Conservation (phyloP, 2,329 filamentous ascomycete species). For the Neopestalotiopsis rosae region DNA sequence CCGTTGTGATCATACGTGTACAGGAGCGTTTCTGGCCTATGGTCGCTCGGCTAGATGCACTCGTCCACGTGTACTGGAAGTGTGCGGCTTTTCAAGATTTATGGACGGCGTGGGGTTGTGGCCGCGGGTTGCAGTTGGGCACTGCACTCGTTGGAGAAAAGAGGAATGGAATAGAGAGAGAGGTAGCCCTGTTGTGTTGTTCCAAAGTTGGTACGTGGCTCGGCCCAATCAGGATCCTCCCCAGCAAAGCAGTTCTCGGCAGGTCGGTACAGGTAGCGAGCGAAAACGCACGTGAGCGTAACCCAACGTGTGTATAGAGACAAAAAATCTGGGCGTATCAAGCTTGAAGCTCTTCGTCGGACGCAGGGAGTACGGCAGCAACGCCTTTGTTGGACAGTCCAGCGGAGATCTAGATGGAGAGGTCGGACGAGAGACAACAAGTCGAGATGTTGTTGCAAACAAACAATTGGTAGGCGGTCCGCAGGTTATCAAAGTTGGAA, state of each 20-base stretch:
- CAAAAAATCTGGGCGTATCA: neutral
- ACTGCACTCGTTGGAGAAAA: slow-evolving; percentile 1
- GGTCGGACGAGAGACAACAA: neutral
- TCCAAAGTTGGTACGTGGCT: slow-evolving; percentile 3
- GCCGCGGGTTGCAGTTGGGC: slow-evolving; percentile 16
- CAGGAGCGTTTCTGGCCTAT: slow-evolving; percentile 17
- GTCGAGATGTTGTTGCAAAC: slow-evolving; percentile 19
- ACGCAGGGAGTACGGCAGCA: neutral
- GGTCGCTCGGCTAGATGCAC: slow-evolving; percentile 22
- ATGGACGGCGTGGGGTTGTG: slow-evolving; percentile 18
- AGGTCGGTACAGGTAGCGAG: slow-evolving; percentile 10
- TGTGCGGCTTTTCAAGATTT: slow-evolving; percentile 12
- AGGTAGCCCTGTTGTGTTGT: slow-evolving; percentile 16
- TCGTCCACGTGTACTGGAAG: slow-evolving; percentile 21
- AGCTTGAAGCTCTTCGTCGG: neutral
- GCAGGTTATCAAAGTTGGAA: slow-evolving; percentile 4
- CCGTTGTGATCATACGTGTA: slow-evolving; percentile 17
- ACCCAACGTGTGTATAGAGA: neutral
- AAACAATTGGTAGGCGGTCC: neutral
- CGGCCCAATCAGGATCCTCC: slow-evolving; percentile 17
- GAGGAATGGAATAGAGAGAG: neutral
- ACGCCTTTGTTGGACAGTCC: slow-evolving; percentile 1
- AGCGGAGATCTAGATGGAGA: neutral
- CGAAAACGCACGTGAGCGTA: neutral
- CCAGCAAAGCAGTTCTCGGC: neutral